Base-by-base conservation (phyloP, 108 stramenopile species). In the Cylindrotheca closterium region DNA sequence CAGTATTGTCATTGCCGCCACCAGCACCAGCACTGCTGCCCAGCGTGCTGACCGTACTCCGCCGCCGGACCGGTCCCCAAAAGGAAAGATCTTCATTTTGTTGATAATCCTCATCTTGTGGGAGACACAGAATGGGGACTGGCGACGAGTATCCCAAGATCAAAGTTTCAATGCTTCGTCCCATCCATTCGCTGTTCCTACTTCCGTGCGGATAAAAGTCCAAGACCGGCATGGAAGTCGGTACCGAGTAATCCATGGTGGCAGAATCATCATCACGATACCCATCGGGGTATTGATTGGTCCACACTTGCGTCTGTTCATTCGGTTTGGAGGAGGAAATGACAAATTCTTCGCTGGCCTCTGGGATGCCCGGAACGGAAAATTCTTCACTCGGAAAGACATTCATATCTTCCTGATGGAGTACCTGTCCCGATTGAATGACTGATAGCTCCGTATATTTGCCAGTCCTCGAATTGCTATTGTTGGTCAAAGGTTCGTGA, bases 161-260 rank as follows among this genome's bases (percentile, higher is more conserved):
- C 4, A 83, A 70, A 23, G 74, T 70, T 67, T 83, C 82, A 45
- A 79, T 58, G 55, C 71, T 75, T 18, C 82, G 63, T 28, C 82
- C 70, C 82, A 75, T 83, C 82, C 82, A 83, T 53, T 78, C 76
- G 53, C 52, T 30, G n/a, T 66, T 32, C 22, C 62, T 45, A 55
- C 59, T 55, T 5, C 47, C 68, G 0, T 58, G 67, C 12, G 79
- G 79, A 2, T 63, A 62, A 37, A 73, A 73, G 28, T 66, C 67
- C 7, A 28, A 33, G 21, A 30, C 52, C 1, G 63, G 63, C n/a
- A 54, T 42, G 29, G 51, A n/a, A 3, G 25, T 32, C 26, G 51
- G 12, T 1, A 48, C 21, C 19, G 33, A 45, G 34, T 28, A 23
- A 24, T 70, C 69, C 24, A 58, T 45, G 33, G 17, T 26, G 12